These are phyloP conservation scores for Fistulinella cinereoalba DNA, from an alignment of 1,284 basidiomycete genomes.

Conservation along the genomic window DNA sequence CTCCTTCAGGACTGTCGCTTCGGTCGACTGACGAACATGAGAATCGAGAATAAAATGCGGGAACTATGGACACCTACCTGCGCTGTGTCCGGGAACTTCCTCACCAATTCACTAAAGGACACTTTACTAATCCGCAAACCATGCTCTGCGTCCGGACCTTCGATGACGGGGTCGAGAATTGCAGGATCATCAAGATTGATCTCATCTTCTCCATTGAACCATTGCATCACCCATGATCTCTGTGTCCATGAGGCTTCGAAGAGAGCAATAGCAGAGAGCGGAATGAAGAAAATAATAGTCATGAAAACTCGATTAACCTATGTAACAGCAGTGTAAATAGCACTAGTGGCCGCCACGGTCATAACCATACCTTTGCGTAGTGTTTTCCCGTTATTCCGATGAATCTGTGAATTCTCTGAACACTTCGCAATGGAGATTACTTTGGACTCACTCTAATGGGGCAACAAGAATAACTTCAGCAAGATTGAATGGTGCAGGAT, in stretches of 20 bases:
- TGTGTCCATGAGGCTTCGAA: slow-evolving; percentile 65
- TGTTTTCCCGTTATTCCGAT: slow-evolving; percentile 43
- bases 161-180: slow-evolving; percentile 59
- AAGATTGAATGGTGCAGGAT: slow-evolving; percentile 82
- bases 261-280: slow-evolving; percentile 71
- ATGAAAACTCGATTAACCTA: slow-evolving; percentile 79
- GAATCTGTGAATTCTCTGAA: slow-evolving; percentile 38
- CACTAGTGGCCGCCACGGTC: background rate
- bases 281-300: slow-evolving; percentile 76
- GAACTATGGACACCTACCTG: slow-evolving; percentile 49
- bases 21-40: slow-evolving; percentile 55
- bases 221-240: slow-evolving; percentile 64
- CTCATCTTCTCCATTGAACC: slow-evolving; percentile 62
- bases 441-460: slow-evolving; percentile 72
- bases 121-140: slow-evolving; percentile 71
- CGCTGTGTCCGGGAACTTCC: slow-evolving; percentile 72
- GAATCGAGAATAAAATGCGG: slow-evolving; percentile 5
- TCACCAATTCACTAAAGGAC: slow-evolving; percentile 72
- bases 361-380: slow-evolving; percentile 53
- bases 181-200: slow-evolving; percentile 61
- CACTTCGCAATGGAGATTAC: background rate
- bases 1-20: slow-evolving; percentile 66
- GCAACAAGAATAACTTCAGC: slow-evolving; percentile 79
- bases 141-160: slow-evolving; percentile 51
- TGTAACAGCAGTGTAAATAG: background rate